Conservation (phyloP, 1,139 yeast species). For the Kodamaea alishanica region DNA sequence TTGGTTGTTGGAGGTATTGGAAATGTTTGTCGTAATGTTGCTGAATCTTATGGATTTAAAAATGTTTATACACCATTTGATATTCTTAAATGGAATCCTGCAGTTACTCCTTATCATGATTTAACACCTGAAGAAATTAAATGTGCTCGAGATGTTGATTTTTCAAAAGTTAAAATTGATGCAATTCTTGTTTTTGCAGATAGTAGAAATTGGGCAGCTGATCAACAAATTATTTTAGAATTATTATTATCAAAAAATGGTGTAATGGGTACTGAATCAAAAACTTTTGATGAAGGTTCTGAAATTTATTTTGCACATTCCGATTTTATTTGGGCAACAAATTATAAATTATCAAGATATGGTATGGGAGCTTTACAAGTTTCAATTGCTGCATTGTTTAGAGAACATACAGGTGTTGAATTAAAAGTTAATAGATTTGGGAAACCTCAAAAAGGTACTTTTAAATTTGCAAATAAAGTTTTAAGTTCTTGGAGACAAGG, state of each 20-base stretch:
- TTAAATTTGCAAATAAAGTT: conserved; percentile 73
- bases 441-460: conserved; percentile 82
- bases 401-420: conserved; percentile 78
- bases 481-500: conserved; percentile 75
- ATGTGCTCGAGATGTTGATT: conserved; percentile 59
- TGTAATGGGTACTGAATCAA: conserved; percentile 73
- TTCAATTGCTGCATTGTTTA: conserved; percentile 74
- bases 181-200: conserved; percentile 80
- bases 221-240: conserved; percentile 81
- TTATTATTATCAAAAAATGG: conserved; percentile 70
- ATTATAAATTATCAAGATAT: conserved; percentile 71
- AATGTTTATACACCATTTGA: conserved; percentile 78
- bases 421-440: conserved; percentile 76
- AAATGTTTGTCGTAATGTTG: conserved; percentile 75
- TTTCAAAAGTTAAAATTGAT: conserved; percentile 58
- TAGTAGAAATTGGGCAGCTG: conserved; percentile 86
- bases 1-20: conserved; percentile 85
- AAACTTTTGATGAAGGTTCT: conserved; percentile 73
- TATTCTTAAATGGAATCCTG: conserved; percentile 80
- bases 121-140: conserved; percentile 65
- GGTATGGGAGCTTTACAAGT: conserved; percentile 92
- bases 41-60: conserved; percentile 71
- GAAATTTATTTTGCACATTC: conserved; percentile 82
- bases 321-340: conserved; percentile 87
- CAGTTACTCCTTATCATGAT: conserved; percentile 76